Evolutionary conservation across 2,329 filamentous ascomycete genomes (phyloP).

Genomic region (Purpureocillium lavendulum): DNA sequence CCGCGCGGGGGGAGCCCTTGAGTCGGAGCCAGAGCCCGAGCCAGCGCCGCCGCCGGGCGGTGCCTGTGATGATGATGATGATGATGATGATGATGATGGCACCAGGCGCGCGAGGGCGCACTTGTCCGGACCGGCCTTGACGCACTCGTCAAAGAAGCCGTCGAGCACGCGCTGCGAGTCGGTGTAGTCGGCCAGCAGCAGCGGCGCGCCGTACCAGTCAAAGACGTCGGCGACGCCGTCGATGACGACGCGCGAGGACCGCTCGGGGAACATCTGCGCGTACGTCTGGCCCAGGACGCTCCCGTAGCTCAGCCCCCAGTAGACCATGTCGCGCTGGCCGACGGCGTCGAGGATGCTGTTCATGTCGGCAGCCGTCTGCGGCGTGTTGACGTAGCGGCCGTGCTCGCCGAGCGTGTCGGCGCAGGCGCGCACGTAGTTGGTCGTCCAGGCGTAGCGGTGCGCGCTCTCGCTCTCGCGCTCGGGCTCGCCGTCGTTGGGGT

Average conservation of each 20-base stretch:
- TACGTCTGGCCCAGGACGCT: constrained; percentile 31
- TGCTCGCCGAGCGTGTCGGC: constrained; percentile 35
- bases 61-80: too few species aligned
- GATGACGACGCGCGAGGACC: constrained; percentile 23
- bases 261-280: constrained; percentile 26
- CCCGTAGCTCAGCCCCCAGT: constrained; percentile 36
- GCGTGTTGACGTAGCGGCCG: constrained; percentile 37
- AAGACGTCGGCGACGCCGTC: constrained; percentile 26
- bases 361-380: constrained; percentile 43
- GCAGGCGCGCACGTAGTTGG: constrained; percentile 32
- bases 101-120: constrained; percentile 32
- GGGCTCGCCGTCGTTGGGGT: not conserved
- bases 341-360: constrained; percentile 36
- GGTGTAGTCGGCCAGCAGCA: constrained; percentile 16
- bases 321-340: constrained; percentile 22
- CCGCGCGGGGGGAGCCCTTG: constrained; percentile 6
- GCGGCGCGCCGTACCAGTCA: constrained; percentile 20
- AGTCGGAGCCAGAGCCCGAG: constrained; percentile 18
- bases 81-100: too few species aligned
- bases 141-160: constrained; percentile 25
- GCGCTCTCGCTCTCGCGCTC: constrained; percentile 24
- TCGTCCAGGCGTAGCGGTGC: constrained; percentile 30
- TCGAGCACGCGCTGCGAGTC: constrained; percentile 21
- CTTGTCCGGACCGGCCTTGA: constrained; percentile 31
- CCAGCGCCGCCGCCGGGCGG: too few species aligned